Conservation (phyloP, 176 grass and related monocot genomes). For the Themeda triandra region DNA sequence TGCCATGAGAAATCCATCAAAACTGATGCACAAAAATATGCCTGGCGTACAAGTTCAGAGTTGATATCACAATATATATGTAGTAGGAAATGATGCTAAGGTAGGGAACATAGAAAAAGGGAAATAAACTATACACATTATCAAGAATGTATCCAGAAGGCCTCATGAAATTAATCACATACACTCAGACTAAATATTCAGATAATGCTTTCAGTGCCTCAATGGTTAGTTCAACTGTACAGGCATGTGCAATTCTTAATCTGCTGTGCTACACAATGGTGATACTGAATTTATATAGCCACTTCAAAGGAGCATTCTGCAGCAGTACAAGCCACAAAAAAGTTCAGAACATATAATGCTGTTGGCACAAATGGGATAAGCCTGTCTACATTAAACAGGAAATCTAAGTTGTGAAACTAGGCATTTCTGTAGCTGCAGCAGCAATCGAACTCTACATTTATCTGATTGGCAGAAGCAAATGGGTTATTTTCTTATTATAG, state of each 20-base stretch:
- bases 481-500: conserved; percentile 21
- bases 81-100: not conserved
- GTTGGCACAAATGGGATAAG: not conserved
- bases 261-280: not conserved
- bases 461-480: conserved; percentile 23
- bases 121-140: conserved; percentile 12
- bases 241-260: conserved; percentile 6
- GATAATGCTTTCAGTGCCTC: conserved; percentile 14
- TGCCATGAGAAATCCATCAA: conserved; percentile 20
- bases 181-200: conserved; percentile 11
- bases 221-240: conserved; percentile 10
- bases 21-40: not conserved
- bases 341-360: conserved; percentile 8
- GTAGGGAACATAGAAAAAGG: not conserved
- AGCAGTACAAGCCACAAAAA: conserved; percentile 19
- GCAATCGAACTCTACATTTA: conserved; percentile 1
- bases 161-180: conserved; percentile 4
- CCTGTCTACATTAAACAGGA: not conserved
- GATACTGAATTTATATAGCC: conserved; percentile 21
- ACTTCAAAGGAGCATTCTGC: conserved; percentile 26
- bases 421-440: conserved; percentile 22
- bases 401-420: conserved; percentile 16
- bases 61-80: conserved; percentile 23
- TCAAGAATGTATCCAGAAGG: conserved; percentile 9
- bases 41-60: not conserved